Evolutionary conservation across 1,284 basidiomycete genomes (phyloP).

Genomic region (Moesziomyces antarcticus): DNA sequence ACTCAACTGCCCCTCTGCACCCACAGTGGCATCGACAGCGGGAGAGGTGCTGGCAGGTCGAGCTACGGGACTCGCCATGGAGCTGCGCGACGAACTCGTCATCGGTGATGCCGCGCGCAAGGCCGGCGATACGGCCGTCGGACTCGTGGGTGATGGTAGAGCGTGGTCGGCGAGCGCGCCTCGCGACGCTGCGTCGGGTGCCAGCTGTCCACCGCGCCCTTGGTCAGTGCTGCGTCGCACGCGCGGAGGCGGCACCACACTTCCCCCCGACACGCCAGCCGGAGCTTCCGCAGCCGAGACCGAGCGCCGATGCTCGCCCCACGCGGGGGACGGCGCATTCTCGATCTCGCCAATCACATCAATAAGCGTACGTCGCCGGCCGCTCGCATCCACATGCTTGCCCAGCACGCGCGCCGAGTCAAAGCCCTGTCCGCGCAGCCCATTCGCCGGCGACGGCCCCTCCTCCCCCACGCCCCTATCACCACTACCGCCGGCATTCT

Average conservation of each 20-base stretch:
- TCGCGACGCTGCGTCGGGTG: no score
- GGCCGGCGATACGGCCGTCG: constrained; percentile 10
- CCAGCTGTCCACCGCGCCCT: constrained; percentile 17
- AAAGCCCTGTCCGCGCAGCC: constrained; percentile 34
- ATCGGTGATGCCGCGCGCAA: constrained; percentile 24
- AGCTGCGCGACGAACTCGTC: constrained; percentile 29
- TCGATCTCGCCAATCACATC: constrained; percentile 48
- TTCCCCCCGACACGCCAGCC: constrained; percentile 14
- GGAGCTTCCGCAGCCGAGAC: constrained; percentile 21
- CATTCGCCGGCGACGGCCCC: constrained; percentile 30
- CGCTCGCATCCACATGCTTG: constrained; percentile 12
- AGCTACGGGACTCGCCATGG: constrained; percentile 21
- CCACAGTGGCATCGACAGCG: not conserved
- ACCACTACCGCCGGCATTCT: not conserved
- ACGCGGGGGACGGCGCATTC: constrained; percentile 10
- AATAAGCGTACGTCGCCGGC: constrained; percentile 30
- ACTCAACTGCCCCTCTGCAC: constrained; percentile 1
- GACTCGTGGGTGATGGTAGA: constrained; percentile 9
- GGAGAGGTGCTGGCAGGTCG: constrained; percentile 20
- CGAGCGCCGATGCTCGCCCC: constrained; percentile 25
- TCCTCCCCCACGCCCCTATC: constrained; percentile 24
- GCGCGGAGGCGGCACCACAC: constrained; percentile 6
- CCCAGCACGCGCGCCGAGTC: constrained; percentile 41
- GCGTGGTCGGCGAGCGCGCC: no score
- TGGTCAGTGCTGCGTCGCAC: constrained; percentile 36